Evolutionary conservation across 805 yeast genomes (phyloP), one percentile per base, ranked within the genome.

Genomic region (Kuraishia floccosa): DNA sequence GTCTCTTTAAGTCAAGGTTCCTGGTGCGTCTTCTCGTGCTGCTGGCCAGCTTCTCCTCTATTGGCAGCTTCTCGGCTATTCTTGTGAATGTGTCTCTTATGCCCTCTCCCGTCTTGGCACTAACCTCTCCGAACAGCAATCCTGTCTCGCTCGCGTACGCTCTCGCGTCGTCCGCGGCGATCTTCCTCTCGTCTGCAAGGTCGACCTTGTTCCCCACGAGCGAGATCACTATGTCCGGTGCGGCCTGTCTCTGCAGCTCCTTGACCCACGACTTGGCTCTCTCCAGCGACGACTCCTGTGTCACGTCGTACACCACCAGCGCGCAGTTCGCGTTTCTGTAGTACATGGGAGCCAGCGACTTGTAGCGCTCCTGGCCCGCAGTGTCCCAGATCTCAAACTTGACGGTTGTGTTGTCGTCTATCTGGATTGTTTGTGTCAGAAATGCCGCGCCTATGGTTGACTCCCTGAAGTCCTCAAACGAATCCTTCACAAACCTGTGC

Each of bases 361-460:
- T 67, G 45, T 80, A 81, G 34, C 93, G 56, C 44, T 81, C 91
- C 50, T 81, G 91, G 5, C 93, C 91, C 0, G 89, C 87, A 2
- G 89, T 80, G 47, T 81, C 93, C 93, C 91, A 81, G 31, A 81
- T 78, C 47, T 81, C 91, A 41, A 78, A 70, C 49, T 79, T 78
- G 26, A 80, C 68, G 1, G 74, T 71, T 11, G 71, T 66, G 20
- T 48, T 42, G 22, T 60, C 70, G 32, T 68, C 70, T n/a, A 72
- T 46, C 13, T 68, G 65, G 28, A 79, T 68, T 3, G 75, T 62
- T 46, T 77, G 86, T 2, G 89, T 78, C 31, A 78, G 59, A 50
- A 80, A 81, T 2, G 91, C 93, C 1, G 93, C 93, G 1, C 93
- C 91, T 33, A 81, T 81, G 1, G 93, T 81, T 16, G 87, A 79